Conservation (phyloP, 306 rosid genomes). For the Prinsepia uniflora region DNA sequence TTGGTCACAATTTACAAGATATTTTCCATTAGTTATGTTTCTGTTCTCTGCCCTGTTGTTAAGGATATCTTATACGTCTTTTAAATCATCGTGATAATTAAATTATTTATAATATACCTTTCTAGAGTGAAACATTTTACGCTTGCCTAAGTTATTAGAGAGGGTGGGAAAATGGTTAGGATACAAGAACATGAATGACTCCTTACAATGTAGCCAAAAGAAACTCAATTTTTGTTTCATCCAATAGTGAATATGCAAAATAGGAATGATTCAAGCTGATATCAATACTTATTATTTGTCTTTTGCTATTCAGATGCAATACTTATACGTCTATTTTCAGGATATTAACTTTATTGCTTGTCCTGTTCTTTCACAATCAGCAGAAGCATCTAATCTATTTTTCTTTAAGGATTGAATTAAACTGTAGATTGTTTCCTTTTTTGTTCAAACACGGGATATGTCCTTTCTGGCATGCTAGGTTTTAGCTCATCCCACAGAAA, state of each 20-base stretch:
- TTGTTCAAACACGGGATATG: background rate
- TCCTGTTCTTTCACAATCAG: background rate
- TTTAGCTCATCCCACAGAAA: background rate
- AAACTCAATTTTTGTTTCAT: background rate
- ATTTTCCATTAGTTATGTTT: conserved; percentile 44
- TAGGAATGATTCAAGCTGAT: conserved; percentile 12
- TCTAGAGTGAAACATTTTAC: no score
- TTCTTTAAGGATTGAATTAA: background rate
- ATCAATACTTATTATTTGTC: background rate
- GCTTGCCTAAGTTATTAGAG: no score
- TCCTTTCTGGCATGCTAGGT: background rate
- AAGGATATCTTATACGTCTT: conserved; percentile 35
- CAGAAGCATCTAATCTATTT: background rate
- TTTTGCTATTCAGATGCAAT: background rate
- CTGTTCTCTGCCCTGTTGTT: conserved; percentile 39
- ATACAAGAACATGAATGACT: background rate
- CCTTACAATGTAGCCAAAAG: background rate
- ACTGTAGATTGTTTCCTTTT: background rate
- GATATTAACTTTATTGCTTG: background rate
- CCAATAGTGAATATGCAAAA: background rate
- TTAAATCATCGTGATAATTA: conserved; percentile 20
- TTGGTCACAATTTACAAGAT: conserved; percentile 51
- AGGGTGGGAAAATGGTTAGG: background rate
- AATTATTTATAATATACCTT: conserved; percentile 2
- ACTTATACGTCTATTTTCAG: background rate